Base-by-base conservation (phyloP, 805 yeast genomes). In the Schwanniomyces yamadae region DNA sequence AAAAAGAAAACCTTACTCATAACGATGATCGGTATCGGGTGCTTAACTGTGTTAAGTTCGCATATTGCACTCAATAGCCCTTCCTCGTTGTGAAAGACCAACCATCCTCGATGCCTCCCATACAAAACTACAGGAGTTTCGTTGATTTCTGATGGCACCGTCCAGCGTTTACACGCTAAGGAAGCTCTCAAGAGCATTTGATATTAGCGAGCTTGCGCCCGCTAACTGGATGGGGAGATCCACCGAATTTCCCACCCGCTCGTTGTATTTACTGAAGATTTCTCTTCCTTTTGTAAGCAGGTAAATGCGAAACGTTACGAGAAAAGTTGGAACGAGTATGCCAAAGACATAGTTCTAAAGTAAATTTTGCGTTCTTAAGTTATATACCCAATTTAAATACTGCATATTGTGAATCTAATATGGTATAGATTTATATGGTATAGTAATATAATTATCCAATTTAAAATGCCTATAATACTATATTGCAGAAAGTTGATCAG, bases 191-290 rank as follows among this genome's bases (percentile, higher is more conserved):
- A 55, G 79, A 74, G 78, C 63, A 60, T 19, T 28, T 36, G 42
- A 20, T 23, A 25, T 23, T 29, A 35, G 33, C 18, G 39, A 25
- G 23, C 34, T 31, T 13, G 19, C 16, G n/a, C 23, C 28, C 42
- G 18, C 42, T 46, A 20, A 21, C 18, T 52, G 71, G 73, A 65
- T 66, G 75, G 77, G 43, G 78, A 45, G 76, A 53, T 69, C 67
- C 80, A 75, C 80, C 80, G 80, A 75, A 75, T 75, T 75, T 75
- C 80, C 80, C 80, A 75, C 80, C 72, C 71, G 64, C 55, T 15
- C n/a, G 10, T n/a, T 13, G 15, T 14, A 7, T 15, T n/a, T 28
- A 11, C 36, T 40, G 47, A 42, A 42, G n/a, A 17, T 28, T 34
- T 22, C 33, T 23, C 18, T 41, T 46, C 54, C 54, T 54, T 58